Percentiles rank a stretch among this genome's conserved stretches.
These are phyloP conservation scores for Phytopythium litorale DNA, from an alignment of 352 stramenopile genomes.

Conservation along the genomic window DNA sequence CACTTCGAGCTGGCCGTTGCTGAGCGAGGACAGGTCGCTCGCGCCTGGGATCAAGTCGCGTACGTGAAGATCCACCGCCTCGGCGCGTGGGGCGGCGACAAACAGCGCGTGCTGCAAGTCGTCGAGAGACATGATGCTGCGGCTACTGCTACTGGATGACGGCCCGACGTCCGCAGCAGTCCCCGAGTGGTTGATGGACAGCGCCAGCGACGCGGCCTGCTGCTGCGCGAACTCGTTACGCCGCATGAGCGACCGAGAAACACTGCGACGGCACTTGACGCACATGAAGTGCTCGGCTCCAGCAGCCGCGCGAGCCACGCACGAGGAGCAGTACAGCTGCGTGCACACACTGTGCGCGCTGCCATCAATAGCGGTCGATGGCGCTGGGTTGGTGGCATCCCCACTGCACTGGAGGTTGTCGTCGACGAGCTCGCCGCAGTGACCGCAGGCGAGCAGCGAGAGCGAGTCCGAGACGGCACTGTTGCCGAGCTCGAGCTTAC, in stretches of 20 bases:
- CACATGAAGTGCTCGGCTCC: conserved; percentile 36
- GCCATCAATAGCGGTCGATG: background rate
- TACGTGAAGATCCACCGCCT: conserved; percentile 38
- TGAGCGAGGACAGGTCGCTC: conserved; percentile 39
- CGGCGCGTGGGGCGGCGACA: conserved; percentile 24
- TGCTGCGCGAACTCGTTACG: conserved; percentile 61
- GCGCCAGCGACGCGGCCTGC: conserved; percentile 48
- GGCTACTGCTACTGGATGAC: conserved; percentile 3
- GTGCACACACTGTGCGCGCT: conserved; percentile 30
- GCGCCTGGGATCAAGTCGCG: conserved; percentile 45
- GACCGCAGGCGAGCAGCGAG: conserved; percentile 53
- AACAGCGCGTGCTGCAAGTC: conserved; percentile 49
- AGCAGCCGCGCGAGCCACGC: conserved; percentile 29
- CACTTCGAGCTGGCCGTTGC: conserved; percentile 74
- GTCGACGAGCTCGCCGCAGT: conserved; percentile 68
- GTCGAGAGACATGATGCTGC: conserved; percentile 24
- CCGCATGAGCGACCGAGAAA: conserved; percentile 40
- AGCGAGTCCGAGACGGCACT: conserved; percentile 45
- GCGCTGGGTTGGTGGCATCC: background rate
- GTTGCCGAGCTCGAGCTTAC: conserved; percentile 32
- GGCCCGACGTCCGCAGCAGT: background rate
- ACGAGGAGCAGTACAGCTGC: conserved; percentile 71
- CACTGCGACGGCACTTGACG: conserved; percentile 42
- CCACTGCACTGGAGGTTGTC: conserved; percentile 70
- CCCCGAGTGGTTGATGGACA: conserved; percentile 24